phyloP scores from a whole-genome alignment of 306 rosid genomes.

The Prunus campanulata region DNA sequence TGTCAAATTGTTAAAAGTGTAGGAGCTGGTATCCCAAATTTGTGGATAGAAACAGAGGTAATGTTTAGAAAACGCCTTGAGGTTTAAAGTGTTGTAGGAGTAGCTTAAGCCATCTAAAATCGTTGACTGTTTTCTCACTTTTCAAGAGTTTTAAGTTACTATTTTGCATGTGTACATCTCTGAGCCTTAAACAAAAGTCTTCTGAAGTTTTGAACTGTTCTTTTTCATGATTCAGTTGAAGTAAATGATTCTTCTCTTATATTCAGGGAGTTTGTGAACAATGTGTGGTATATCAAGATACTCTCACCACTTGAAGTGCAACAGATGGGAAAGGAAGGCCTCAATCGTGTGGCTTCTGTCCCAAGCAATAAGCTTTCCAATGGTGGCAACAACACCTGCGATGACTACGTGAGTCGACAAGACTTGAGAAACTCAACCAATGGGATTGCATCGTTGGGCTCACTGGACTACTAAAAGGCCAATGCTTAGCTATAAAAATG shows the following conservation, averaged over 20 bases:
- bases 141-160: not conserved
- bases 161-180: not conserved
- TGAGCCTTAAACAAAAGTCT: not conserved
- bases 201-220: not conserved
- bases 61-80: not conserved
- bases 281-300: constrained; percentile 65
- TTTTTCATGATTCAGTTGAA: not conserved
- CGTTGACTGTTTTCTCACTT: not conserved
- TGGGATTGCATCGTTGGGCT: constrained; percentile 56
- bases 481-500: constrained; percentile 8
- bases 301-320: constrained; percentile 64
- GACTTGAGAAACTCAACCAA: constrained; percentile 52
- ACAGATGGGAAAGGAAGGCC: constrained; percentile 63
- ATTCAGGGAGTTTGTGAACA: constrained; percentile 75
- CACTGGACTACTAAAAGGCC: constrained; percentile 46
- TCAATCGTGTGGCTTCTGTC: constrained; percentile 31
- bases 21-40: too few relatives aligned
- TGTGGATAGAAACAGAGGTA: not conserved
- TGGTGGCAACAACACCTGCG: constrained; percentile 37
- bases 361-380: constrained; percentile 39
- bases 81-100: not conserved
- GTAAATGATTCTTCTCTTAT: constrained; percentile 6
- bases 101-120: not conserved
- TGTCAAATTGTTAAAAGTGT: not conserved
- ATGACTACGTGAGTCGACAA: constrained; percentile 41